phyloP scores from a whole-genome alignment of 2,329 filamentous ascomycete genomes.

The Curvularia eragrostidis region DNA sequence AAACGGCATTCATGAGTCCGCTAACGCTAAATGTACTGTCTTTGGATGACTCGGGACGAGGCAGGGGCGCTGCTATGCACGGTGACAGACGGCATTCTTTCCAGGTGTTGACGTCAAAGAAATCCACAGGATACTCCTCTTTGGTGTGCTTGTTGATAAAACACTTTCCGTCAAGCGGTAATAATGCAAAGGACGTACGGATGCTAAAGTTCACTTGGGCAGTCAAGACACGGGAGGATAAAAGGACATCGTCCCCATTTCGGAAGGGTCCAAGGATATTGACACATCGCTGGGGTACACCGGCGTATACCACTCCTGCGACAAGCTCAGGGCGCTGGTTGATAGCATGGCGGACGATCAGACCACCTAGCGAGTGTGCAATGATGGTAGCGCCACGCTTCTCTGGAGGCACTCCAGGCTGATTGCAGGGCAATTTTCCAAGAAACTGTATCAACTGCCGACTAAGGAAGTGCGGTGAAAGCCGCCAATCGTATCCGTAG shows the following conservation, averaged over 20 bases:
- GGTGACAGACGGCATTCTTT: conserved; percentile 78
- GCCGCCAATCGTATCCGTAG: conserved; percentile 93
- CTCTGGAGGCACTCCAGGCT: conserved; percentile 58
- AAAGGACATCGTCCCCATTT: conserved; percentile 88
- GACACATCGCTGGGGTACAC: conserved; percentile 82
- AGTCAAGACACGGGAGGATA: conserved; percentile 88
- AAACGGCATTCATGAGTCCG: conserved; percentile 56
- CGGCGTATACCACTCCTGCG: conserved; percentile 83
- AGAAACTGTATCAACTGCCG: conserved; percentile 75
- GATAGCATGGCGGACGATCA: conserved; percentile 87
- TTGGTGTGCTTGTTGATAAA: conserved; percentile 84
- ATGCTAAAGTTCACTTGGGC: conserved; percentile 94
- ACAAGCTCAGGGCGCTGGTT: conserved; percentile 87
- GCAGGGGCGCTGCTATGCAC: conserved; percentile 72
- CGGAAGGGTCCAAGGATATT: conserved; percentile 90
- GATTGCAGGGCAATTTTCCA: conserved; percentile 76
- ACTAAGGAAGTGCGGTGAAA: conserved; percentile 80
- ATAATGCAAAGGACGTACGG: conserved; percentile 80
- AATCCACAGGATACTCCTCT: conserved; percentile 81
- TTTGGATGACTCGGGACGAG: conserved; percentile 54
- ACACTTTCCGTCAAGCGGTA: conserved; percentile 86
- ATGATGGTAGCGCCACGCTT: conserved; percentile 78
- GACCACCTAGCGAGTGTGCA: conserved; percentile 84
- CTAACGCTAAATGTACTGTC: conserved; percentile 51
- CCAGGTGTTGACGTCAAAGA: conserved; percentile 82